These are phyloP conservation scores for Ogataea thermomethanolica DNA, from an alignment of 805 yeast genomes.

Conservation along the genomic window DNA sequence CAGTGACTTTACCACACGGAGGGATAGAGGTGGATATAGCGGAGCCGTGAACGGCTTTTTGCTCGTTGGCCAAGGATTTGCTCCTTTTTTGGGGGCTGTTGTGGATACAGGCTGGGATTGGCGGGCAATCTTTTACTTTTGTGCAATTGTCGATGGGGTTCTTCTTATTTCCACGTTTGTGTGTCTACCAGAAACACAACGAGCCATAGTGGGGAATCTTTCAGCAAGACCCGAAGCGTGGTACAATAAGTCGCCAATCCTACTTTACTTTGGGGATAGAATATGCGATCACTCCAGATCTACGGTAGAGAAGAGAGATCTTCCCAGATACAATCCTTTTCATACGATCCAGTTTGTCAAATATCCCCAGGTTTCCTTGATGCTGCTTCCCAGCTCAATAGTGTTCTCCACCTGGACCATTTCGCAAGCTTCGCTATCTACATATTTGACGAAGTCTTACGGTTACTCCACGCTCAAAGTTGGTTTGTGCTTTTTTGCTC, in stretches of 20 bases:
- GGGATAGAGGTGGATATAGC: constrained; percentile 65
- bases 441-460: constrained; percentile 48
- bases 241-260: constrained; percentile 45
- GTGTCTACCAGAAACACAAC: constrained; percentile 69
- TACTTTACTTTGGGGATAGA: constrained; percentile 32
- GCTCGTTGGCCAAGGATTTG: constrained; percentile 71
- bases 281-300: constrained; percentile 30
- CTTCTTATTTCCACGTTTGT: constrained; percentile 34
- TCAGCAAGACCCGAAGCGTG: constrained; percentile 48
- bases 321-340: constrained; percentile 27
- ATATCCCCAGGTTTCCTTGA: constrained; percentile 35
- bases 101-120: constrained; percentile 57
- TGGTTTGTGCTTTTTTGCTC: constrained; percentile 72
- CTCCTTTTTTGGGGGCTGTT: constrained; percentile 64
- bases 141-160: constrained; percentile 59
- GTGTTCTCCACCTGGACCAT: constrained; percentile 71
- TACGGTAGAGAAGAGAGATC: constrained; percentile 17
- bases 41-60: constrained; percentile 65
- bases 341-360: constrained; percentile 18
- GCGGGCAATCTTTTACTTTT: constrained; percentile 78
- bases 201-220: constrained; percentile 74
- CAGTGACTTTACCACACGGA: constrained; percentile 67
- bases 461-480: constrained; percentile 50
- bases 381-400: constrained; percentile 56
- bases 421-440: constrained; percentile 61